These are phyloP conservation scores for Cornus suecica DNA, from an alignment of 148 eudicot genomes.

Conservation along the genomic window DNA sequence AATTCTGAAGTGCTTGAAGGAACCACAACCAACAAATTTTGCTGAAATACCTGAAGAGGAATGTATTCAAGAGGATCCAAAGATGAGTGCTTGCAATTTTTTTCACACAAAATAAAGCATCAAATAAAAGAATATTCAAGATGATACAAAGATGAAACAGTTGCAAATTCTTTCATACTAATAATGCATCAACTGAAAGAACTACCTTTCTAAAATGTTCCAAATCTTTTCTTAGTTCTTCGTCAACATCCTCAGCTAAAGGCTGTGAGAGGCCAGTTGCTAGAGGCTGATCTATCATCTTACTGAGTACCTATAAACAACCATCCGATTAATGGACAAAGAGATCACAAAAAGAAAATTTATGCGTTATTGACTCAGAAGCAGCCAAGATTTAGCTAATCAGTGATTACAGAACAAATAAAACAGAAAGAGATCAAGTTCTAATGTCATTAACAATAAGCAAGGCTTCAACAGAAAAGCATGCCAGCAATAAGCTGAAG, in stretches of 20 bases:
- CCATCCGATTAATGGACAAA: slow-evolving; percentile 10
- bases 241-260: slow-evolving; percentile 23
- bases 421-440: not conserved
- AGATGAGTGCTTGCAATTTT: not conserved
- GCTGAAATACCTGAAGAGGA: slow-evolving; percentile 36
- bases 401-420: not conserved
- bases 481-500: not conserved
- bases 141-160: not conserved
- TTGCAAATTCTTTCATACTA: slow-evolving; percentile 8
- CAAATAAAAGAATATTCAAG: not conserved
- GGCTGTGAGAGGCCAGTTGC: slow-evolving; percentile 17
- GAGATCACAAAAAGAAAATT: not conserved
- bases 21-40: slow-evolving; percentile 34
- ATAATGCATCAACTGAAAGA: not conserved
- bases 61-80: not conserved
- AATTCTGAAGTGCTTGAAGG: slow-evolving; percentile 19
- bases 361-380: not conserved
- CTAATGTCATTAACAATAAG: not conserved
- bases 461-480: not conserved
- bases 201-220: slow-evolving; percentile 49
- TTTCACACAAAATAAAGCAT: not conserved
- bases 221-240: slow-evolving; percentile 42
- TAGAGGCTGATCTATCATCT: slow-evolving; percentile 19
- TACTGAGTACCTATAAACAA: slow-evolving; percentile 34
- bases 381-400: not conserved